phyloP scores from a whole-genome alignment of 768 basidiomycete species.

The Pisolithus sp. region DNA sequence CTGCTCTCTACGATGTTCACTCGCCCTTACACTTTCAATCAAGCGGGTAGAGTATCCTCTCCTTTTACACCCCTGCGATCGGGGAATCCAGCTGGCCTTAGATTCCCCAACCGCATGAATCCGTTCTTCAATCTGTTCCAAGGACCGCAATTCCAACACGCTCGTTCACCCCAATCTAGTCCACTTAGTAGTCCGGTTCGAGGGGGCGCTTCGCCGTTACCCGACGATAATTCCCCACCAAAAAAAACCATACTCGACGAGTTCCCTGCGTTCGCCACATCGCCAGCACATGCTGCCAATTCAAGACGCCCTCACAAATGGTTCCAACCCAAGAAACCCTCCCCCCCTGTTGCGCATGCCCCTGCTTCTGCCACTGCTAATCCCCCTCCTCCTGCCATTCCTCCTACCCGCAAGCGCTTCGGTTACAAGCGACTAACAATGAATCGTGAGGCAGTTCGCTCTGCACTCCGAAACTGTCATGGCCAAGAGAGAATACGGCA shows the following conservation, averaged over 20 bases:
- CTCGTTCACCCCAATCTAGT: constrained; percentile 11
- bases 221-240: constrained; percentile 8
- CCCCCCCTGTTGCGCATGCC: background rate
- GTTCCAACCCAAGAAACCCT: background rate
- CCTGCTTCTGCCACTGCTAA: background rate
- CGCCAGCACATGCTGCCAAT: background rate
- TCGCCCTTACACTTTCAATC: constrained; percentile 4
- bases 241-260: constrained; percentile 2
- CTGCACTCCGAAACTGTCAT: constrained; percentile 1
- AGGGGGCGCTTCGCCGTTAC: background rate
- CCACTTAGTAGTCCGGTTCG: constrained; percentile 14
- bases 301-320: background rate
- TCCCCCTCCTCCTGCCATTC: background rate
- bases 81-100: constrained; percentile 22
- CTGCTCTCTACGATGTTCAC: background rate
- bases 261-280: background rate
- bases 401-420: constrained; percentile 8
- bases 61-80: constrained; percentile 3
- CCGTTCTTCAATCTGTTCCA: constrained; percentile 17
- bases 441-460: background rate
- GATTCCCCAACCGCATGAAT: constrained; percentile 13
- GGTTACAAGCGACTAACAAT: constrained; percentile 16
- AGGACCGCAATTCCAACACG: constrained; percentile 4
- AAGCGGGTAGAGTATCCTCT: constrained; percentile 11
- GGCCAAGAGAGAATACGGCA: constrained; percentile 3